Evolutionary conservation across 495 filamentous ascomycete species (phyloP).

Genomic region (Neurospora intermedia): DNA sequence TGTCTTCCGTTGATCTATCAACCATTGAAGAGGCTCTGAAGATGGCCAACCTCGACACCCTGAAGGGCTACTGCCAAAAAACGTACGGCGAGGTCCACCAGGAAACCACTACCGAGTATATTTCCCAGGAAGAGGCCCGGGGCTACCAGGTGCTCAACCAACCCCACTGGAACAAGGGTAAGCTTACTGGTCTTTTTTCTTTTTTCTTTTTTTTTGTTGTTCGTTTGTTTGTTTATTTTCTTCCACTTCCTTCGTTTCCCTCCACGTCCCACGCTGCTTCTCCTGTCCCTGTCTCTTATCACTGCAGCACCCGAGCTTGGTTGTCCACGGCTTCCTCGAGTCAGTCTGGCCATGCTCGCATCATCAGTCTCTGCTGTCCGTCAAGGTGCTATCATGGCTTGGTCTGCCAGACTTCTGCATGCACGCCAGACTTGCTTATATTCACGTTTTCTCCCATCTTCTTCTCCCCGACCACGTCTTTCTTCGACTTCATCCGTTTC

Average conservation of each 20-base stretch:
- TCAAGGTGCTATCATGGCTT: background rate
- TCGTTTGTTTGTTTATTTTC: background rate
- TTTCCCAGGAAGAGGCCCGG: slow-evolving; percentile 34
- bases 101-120: slow-evolving; percentile 37
- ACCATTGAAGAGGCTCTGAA: slow-evolving; percentile 44
- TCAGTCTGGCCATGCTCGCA: background rate
- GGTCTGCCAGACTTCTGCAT: background rate
- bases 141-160: slow-evolving; percentile 47
- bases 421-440: background rate
- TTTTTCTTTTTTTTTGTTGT: background rate
- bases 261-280: slow-evolving; percentile 5
- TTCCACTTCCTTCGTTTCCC: slow-evolving; percentile 1
- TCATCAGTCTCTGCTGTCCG: background rate
- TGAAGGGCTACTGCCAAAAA: slow-evolving; percentile 42
- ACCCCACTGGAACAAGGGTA: slow-evolving; percentile 50
- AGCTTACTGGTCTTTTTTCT: slow-evolving; percentile 5
- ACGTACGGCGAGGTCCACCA: slow-evolving; percentile 42
- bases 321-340: background rate
- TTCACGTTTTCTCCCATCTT: background rate
- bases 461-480: background rate
- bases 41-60: slow-evolving; percentile 40
- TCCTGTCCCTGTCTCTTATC: background rate
- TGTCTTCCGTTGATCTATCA: slow-evolving; percentile 41
- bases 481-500: background rate
- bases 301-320: background rate